Evolutionary conservation across 116 monocot species (phyloP).

Genomic region (Dioscorea cayenensis): DNA sequence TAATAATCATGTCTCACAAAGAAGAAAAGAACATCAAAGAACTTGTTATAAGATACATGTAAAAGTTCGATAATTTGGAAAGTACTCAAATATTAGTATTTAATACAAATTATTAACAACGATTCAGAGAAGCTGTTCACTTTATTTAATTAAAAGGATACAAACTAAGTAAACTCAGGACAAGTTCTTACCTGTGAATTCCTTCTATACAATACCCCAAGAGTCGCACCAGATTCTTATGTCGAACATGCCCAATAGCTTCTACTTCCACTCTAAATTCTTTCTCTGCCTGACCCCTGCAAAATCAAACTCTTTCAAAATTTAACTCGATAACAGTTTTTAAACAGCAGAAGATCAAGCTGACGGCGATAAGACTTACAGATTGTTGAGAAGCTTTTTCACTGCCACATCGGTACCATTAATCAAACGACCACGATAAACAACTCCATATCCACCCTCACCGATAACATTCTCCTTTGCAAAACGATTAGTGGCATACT

Average conservation of each 20-base stretch:
- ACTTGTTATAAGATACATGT: no score
- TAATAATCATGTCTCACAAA: no score
- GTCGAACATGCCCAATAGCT: slow-evolving; percentile 84
- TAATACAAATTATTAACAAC: no score
- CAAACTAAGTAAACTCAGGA: not conserved
- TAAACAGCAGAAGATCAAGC: not conserved
- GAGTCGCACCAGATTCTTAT: slow-evolving; percentile 83
- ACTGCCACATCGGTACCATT: slow-evolving; percentile 79
- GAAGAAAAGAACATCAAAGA: no score
- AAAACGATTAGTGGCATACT: slow-evolving; percentile 66
- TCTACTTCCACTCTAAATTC: slow-evolving; percentile 92
- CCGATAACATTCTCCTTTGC: slow-evolving; percentile 78
- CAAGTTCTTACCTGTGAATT: slow-evolving; percentile 46
- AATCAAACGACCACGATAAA: slow-evolving; percentile 46
- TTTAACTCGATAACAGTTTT: not conserved
- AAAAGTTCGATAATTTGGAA: no score
- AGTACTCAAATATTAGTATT: no score
- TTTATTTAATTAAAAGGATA: not conserved
- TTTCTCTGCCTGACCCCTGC: slow-evolving; percentile 82
- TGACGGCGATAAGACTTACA: slow-evolving; percentile 36
- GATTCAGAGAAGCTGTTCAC: not conserved
- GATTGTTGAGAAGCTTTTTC: slow-evolving; percentile 72
- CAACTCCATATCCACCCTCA: slow-evolving; percentile 88
- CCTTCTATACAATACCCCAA: slow-evolving; percentile 86
- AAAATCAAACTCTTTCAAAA: not conserved